phyloP scores from a whole-genome alignment of 352 stramenopile genomes.

The Albugo laibachii region DNA sequence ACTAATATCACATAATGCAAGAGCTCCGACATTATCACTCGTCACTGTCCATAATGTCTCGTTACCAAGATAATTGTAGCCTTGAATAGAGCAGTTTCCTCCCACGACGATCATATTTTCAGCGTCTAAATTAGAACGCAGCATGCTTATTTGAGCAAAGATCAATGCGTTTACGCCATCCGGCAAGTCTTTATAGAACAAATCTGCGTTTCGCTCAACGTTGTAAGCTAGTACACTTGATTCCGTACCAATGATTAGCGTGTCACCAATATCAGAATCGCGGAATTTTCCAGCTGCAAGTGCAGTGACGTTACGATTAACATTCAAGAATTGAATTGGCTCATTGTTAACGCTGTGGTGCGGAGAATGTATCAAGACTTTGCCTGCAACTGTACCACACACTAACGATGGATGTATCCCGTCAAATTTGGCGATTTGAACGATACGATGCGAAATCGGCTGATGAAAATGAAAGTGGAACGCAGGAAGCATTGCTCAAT shows the following conservation, averaged over 20 bases:
- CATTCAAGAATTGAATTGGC: conserved; percentile 78
- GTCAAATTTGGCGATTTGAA: conserved; percentile 64
- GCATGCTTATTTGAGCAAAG: conserved; percentile 31
- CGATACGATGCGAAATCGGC: conserved; percentile 51
- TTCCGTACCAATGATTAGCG: conserved; percentile 76
- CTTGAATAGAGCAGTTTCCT: conserved; percentile 84
- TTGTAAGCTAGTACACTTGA: conserved; percentile 84
- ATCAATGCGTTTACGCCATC: conserved; percentile 74
- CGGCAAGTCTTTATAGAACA: conserved; percentile 83
- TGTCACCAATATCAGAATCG: conserved; percentile 33
- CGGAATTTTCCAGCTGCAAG: conserved; percentile 55
- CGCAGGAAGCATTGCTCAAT: conserved; percentile 29
- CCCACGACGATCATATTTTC: conserved; percentile 75
- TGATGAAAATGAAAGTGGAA: conserved; percentile 73
- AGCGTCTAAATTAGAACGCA: conserved; percentile 10
- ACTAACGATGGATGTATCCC: conserved; percentile 53
- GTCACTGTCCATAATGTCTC: conserved; percentile 86
- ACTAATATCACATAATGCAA: conserved; percentile 56
- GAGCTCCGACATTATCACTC: conserved; percentile 75
- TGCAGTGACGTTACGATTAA: conserved; percentile 79
- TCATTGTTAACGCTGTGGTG: conserved; percentile 14
- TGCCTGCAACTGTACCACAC: conserved; percentile 73
- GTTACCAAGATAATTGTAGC: conserved; percentile 54
- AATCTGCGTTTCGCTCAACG: conserved; percentile 85
- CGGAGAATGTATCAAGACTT: conserved; percentile 82